phyloP scores from a whole-genome alignment of 1,139 yeast species.

The Hyphopichia fennica region DNA sequence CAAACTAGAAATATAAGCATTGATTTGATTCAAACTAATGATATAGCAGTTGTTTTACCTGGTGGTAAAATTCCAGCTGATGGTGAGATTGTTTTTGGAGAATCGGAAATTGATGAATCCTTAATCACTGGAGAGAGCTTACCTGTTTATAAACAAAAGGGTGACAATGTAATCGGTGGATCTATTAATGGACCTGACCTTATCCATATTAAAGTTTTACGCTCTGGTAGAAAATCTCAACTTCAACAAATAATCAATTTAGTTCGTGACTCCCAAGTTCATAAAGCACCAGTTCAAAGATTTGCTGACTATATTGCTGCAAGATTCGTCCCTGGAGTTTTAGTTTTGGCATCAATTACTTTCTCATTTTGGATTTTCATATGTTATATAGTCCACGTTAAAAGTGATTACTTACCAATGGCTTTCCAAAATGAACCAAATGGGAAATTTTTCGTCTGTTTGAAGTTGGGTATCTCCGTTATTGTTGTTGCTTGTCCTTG shows the following conservation, averaged over 20 bases:
- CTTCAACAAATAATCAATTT: slow-evolving; percentile 82
- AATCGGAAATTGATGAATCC: slow-evolving; percentile 84
- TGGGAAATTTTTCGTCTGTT: slow-evolving; percentile 67
- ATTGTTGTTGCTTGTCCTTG: slow-evolving; percentile 98
- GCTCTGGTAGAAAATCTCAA: slow-evolving; percentile 81
- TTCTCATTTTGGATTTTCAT: slow-evolving; percentile 64
- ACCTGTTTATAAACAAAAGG: slow-evolving; percentile 63
- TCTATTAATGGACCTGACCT: slow-evolving; percentile 81
- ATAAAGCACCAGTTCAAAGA: slow-evolving; percentile 87
- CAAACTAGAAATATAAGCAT: slow-evolving; percentile 51
- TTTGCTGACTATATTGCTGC: slow-evolving; percentile 86
- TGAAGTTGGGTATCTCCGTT: slow-evolving; percentile 87
- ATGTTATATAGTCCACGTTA: slow-evolving; percentile 31
- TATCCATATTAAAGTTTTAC: slow-evolving; percentile 64
- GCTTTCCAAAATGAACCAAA: slow-evolving; percentile 53
- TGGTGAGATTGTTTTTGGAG: slow-evolving; percentile 76
- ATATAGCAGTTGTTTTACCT: slow-evolving; percentile 75
- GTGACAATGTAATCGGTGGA: slow-evolving; percentile 80
- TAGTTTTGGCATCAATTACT: slow-evolving; percentile 62
- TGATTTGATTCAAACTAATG: slow-evolving; percentile 75
- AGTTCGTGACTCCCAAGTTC: slow-evolving; percentile 86
- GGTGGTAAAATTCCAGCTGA: slow-evolving; percentile 93
- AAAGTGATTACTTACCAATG: slow-evolving; percentile 43
- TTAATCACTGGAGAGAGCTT: slow-evolving; percentile 86
- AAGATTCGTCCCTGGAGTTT: slow-evolving; percentile 77